Evolutionary conservation across 2,329 filamentous ascomycete species (phyloP).

Genomic region (Penicillium paneum): DNA sequence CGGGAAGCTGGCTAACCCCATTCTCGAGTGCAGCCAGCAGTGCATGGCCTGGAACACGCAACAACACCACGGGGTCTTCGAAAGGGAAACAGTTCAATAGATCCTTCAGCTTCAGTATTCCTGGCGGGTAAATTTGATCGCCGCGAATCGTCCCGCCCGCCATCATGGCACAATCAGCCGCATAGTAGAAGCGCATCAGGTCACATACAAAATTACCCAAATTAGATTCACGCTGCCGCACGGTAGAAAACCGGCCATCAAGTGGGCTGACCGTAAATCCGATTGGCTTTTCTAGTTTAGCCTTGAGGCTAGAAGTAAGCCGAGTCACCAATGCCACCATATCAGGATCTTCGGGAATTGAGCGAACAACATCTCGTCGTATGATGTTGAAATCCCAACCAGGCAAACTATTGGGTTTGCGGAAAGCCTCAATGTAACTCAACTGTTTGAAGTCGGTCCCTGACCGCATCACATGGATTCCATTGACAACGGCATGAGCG

Average conservation of each 20-base stretch:
- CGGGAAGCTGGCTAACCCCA: slow-evolving; percentile 73
- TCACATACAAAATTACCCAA: slow-evolving; percentile 89
- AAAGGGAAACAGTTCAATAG: slow-evolving; percentile 90
- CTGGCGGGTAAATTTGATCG: slow-evolving; percentile 83
- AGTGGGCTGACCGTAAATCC: slow-evolving; percentile 79
- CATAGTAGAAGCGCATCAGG: slow-evolving; percentile 80
- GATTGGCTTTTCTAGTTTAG: slow-evolving; percentile 75
- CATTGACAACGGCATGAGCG: slow-evolving; percentile 70
- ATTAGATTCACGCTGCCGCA: slow-evolving; percentile 74
- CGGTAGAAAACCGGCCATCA: slow-evolving; percentile 81
- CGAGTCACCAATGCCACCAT: slow-evolving; percentile 63
- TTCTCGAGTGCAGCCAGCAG: slow-evolving; percentile 83
- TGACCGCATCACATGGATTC: slow-evolving; percentile 78
- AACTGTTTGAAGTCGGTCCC: slow-evolving; percentile 91
- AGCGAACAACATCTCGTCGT: slow-evolving; percentile 68
- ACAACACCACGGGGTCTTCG: slow-evolving; percentile 80
- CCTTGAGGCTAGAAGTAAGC: slow-evolving; percentile 68
- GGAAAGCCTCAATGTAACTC: slow-evolving; percentile 77
- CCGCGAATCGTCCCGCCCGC: slow-evolving; percentile 81
- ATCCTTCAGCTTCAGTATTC: slow-evolving; percentile 72
- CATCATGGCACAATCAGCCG: slow-evolving; percentile 78
- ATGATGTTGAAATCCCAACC: slow-evolving; percentile 78
- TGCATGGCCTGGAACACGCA: slow-evolving; percentile 67
- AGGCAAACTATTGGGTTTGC: slow-evolving; percentile 46
- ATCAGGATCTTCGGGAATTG: slow-evolving; percentile 61